phyloP scores from a whole-genome alignment of 2,329 filamentous ascomycete genomes.

The Aspergillus pseudoterreus region DNA sequence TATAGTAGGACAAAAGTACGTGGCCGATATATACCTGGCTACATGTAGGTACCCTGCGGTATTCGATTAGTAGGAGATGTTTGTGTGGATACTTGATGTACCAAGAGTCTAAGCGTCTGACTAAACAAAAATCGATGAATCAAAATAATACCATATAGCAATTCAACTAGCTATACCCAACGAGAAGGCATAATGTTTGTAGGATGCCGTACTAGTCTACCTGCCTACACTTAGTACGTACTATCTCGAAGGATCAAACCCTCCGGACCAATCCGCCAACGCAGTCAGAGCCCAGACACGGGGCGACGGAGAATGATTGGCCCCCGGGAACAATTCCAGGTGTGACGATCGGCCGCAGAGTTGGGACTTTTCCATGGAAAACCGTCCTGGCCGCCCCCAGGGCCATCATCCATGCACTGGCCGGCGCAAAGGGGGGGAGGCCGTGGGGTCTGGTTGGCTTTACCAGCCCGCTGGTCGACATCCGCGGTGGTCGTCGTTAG shows the following conservation, averaged over 20 bases:
- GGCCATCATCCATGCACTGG: background rate
- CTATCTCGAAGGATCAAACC: background rate
- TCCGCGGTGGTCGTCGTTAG: background rate
- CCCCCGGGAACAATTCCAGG: constrained; percentile 14
- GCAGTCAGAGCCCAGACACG: constrained; percentile 7
- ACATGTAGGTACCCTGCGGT: no score
- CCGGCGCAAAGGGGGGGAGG: background rate
- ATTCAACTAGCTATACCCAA: no score
- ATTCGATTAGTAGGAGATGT: no score
- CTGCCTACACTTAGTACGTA: no score
- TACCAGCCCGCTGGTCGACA: background rate
- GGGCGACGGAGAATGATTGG: constrained; percentile 16
- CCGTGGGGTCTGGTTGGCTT: background rate
- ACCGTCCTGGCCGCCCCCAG: constrained; percentile 8
- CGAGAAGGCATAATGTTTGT: no score
- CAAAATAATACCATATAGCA: no score
- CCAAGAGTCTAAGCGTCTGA: no score
- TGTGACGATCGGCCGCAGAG: constrained; percentile 22
- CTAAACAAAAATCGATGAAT: no score
- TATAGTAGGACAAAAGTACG: no score
- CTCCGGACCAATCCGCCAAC: constrained; percentile 12
- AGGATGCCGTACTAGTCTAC: no score
- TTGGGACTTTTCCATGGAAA: constrained; percentile 15
- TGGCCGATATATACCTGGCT: no score
- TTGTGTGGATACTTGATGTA: no score